A percentile compares a stretch with the other conserved stretches of the same genome.
Evolutionary conservation across 306 rosid species (phyloP).

Genomic region (Lathyrus oleraceus): DNA sequence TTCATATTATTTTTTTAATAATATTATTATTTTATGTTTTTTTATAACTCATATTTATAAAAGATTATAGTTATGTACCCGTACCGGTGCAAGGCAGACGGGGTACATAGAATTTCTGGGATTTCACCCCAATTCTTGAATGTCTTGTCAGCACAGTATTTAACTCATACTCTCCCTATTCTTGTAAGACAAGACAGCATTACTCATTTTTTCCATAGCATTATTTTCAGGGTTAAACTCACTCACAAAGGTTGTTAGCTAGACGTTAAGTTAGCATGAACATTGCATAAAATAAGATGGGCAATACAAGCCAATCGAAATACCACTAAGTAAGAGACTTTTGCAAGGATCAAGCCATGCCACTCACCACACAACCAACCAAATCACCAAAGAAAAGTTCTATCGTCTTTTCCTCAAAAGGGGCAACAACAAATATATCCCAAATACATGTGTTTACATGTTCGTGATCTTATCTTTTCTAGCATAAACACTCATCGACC

Average conservation of each 20-base stretch:
- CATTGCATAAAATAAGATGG: background rate
- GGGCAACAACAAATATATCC: conserved; percentile 12
- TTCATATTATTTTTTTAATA: no score
- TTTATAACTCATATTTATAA: no score
- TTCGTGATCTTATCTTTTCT: background rate
- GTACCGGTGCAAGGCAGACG: background rate
- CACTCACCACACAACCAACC: no score
- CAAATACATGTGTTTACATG: background rate
- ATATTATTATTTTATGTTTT: no score
- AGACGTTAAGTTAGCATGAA: no score
- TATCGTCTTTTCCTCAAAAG: background rate
- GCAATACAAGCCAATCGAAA: background rate
- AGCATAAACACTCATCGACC: background rate
- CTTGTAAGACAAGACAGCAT: background rate
- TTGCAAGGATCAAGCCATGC: no score
- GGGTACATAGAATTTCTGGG: background rate
- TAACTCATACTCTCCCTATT: background rate
- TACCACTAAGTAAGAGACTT: no score
- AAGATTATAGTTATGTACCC: no score
- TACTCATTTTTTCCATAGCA: background rate
- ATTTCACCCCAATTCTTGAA: background rate
- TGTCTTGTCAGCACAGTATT: background rate
- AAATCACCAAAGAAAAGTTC: no score
- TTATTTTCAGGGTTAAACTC: conserved; percentile 21
- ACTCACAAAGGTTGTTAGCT: background rate